Conservation (phyloP, 228 moss, liverwort and hornwort genomes). For the Sphagnum fallax region DNA sequence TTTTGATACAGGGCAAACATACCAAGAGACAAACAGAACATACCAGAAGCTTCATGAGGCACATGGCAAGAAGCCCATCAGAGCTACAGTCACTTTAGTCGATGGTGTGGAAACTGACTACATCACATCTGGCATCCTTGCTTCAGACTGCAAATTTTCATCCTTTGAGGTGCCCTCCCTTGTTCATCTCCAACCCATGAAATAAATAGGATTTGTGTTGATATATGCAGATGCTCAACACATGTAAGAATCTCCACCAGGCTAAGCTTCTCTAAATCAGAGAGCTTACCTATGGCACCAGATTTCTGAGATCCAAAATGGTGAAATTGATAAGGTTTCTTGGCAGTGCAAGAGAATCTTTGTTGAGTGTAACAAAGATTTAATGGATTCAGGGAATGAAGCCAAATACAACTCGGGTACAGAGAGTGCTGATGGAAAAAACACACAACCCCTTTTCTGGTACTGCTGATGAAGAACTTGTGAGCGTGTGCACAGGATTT, state of each 20-base stretch:
- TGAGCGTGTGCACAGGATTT: constrained; percentile 1
- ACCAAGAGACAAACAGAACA: constrained; percentile 63
- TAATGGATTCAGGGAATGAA: not conserved
- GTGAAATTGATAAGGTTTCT: not conserved
- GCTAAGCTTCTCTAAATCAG: not conserved
- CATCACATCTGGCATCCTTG: constrained; percentile 57
- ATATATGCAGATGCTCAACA: not conserved
- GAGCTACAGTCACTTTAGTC: constrained; percentile 41
- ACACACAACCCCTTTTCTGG: not conserved
- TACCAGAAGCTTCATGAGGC: constrained; percentile 79
- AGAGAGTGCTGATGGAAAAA: not conserved
- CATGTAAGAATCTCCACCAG: not conserved
- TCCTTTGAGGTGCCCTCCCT: constrained; percentile 57
- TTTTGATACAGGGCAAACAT: constrained; percentile 68
- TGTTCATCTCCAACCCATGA: not conserved
- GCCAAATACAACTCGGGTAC: not conserved
- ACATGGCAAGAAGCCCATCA: constrained; percentile 36
- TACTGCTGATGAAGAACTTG: not conserved
- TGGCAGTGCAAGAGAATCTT: not conserved
- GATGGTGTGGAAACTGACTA: constrained; percentile 80
- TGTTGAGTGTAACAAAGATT: no score
- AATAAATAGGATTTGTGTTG: not conserved
- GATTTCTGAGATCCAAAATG: not conserved
- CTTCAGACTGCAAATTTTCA: constrained; percentile 73
- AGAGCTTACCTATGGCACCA: not conserved